Conservation (phyloP, 495 filamentous ascomycete genomes). For the Penicillium subrubescens region DNA sequence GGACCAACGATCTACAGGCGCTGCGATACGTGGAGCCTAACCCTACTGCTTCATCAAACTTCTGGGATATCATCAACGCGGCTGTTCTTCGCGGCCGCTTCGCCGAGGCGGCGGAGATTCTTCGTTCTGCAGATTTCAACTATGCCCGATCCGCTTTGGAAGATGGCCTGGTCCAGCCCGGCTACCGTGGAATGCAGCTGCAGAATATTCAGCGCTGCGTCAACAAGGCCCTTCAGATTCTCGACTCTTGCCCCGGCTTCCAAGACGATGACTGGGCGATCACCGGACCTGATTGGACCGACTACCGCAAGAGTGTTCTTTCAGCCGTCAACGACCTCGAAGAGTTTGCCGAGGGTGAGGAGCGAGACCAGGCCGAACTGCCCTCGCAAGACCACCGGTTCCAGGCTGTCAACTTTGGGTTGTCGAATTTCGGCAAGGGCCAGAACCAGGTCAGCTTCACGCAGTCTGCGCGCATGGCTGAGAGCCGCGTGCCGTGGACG, state of each 20-base stretch:
- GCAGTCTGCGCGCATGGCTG: constrained; percentile 70
- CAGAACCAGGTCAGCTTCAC: constrained; percentile 49
- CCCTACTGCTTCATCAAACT: constrained; percentile 69
- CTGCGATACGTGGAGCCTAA: constrained; percentile 65
- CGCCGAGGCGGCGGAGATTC: constrained; percentile 57
- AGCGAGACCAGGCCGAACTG: constrained; percentile 37
- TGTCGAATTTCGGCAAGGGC: constrained; percentile 36
- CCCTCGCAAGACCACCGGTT: constrained; percentile 41
- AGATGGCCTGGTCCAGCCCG: constrained; percentile 58
- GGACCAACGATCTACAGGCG: constrained; percentile 57
- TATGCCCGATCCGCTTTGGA: constrained; percentile 61
- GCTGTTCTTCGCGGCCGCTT: constrained; percentile 72
- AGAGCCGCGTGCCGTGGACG: constrained; percentile 81
- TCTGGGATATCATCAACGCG: constrained; percentile 76
- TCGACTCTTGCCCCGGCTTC: constrained; percentile 71
- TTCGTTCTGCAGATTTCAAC: constrained; percentile 74
- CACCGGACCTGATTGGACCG: constrained; percentile 70
- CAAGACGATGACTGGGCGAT: constrained; percentile 72
- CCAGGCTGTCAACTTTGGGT: constrained; percentile 57
- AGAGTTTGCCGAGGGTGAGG: constrained; percentile 72
- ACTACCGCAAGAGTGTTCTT: constrained; percentile 71
- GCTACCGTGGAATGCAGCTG: constrained; percentile 71
- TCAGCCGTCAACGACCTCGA: constrained; percentile 67
- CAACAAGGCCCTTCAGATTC: constrained; percentile 60
- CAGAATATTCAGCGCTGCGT: constrained; percentile 70